A percentile compares a stretch with the other conserved stretches of the same genome.
Conservation (phyloP, 345 rosid species). For the Syzygium jambos region DNA sequence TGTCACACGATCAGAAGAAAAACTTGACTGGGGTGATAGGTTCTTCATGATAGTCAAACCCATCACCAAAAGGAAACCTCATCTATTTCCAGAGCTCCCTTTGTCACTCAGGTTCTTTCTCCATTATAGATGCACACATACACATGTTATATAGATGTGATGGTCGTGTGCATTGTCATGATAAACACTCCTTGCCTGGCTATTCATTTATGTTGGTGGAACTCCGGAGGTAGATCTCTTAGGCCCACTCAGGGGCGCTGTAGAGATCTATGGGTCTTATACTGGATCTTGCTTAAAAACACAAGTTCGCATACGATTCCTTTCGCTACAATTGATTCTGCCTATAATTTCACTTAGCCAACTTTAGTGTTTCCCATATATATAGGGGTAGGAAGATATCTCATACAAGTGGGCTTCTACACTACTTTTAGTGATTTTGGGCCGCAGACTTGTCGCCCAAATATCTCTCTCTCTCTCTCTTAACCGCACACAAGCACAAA, state of each 20-base stretch:
- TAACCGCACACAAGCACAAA: background rate
- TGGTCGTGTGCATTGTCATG: background rate
- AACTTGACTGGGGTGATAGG: slow-evolving; percentile 26
- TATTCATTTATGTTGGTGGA: background rate
- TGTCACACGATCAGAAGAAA: slow-evolving; percentile 9
- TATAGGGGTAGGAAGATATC: background rate
- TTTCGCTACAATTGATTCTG: background rate
- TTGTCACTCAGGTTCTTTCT: slow-evolving; percentile 21
- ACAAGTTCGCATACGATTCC: background rate
- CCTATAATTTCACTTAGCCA: background rate
- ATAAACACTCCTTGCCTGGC: background rate
- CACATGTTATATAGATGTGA: background rate
- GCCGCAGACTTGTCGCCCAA: background rate
- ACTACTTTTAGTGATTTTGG: background rate
- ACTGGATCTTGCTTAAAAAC: background rate
- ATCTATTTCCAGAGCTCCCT: slow-evolving; percentile 33
- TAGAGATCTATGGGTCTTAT: background rate
- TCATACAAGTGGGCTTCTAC: background rate
- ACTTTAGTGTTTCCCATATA: too few species aligned
- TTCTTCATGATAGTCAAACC: slow-evolving; percentile 20
- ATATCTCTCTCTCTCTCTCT: background rate
- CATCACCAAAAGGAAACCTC: slow-evolving; percentile 9
- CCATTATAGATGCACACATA: background rate
- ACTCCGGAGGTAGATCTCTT: background rate
- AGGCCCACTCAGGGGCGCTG: background rate